Percentiles rank a stretch among this genome's conserved stretches.
Evolutionary conservation across 139 green algal genomes (phyloP).

Genomic region (Auxenochlorella pyrenoidosa): DNA sequence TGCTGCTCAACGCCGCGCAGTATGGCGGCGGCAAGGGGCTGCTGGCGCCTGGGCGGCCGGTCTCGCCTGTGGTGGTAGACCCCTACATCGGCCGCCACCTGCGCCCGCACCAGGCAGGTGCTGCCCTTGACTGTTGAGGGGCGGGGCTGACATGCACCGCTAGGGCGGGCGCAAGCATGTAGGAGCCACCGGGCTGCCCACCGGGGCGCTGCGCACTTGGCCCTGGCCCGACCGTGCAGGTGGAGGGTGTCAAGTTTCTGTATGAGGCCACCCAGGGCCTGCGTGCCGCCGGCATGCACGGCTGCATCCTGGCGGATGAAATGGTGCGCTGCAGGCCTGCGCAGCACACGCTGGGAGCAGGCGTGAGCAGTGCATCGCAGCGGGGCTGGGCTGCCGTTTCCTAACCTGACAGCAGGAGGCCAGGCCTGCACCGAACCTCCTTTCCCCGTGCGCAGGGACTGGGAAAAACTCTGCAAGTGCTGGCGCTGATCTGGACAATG

Average conservation of each 20-base stretch:
- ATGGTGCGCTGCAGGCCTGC: slow-evolving; percentile 58
- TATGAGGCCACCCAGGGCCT: slow-evolving; percentile 72
- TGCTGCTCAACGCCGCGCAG: slow-evolving; percentile 75
- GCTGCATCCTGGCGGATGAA: slow-evolving; percentile 85
- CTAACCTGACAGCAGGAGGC: no score
- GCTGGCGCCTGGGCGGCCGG: slow-evolving; percentile 30
- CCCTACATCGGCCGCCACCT: slow-evolving; percentile 65
- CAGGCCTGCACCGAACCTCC: no score
- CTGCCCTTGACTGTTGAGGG: background rate
- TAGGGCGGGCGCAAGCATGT: no score
- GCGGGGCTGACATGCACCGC: no score
- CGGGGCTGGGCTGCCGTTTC: no score
- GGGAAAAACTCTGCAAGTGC: slow-evolving; percentile 78
- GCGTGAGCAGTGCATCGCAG: no score
- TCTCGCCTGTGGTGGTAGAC: slow-evolving; percentile 72
- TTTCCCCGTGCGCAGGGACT: slow-evolving; percentile 20
- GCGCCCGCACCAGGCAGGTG: slow-evolving; percentile 42
- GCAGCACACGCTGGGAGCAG: no score
- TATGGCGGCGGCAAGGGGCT: slow-evolving; percentile 52
- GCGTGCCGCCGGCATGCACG: slow-evolving; percentile 30
- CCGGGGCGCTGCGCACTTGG: background rate
- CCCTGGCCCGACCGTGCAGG: slow-evolving; percentile 20
- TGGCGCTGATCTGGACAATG: slow-evolving; percentile 83
- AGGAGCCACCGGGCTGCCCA: no score
- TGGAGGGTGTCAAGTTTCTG: slow-evolving; percentile 83